Base-by-base conservation (phyloP, 1,139 yeast species). In the Nakaseomyces bracarensis region DNA sequence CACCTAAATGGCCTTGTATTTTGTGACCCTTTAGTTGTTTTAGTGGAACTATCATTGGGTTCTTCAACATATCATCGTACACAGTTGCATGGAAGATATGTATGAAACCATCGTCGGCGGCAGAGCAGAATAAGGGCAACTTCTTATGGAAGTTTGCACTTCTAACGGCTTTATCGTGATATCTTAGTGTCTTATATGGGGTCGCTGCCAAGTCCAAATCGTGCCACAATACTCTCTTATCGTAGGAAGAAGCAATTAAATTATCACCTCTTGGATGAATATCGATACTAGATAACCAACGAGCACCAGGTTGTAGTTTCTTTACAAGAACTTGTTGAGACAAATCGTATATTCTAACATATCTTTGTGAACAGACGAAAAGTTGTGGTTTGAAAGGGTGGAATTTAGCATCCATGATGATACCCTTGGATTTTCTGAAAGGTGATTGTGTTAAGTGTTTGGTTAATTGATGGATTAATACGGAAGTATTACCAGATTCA, bases 401-500 rank as follows among this genome's bases (percentile, higher is more conserved):
- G 77, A 91, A 91, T 65, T 82, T 83, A 49, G 96, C 96, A 62
- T 86, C 95, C 80, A 87, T 87, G 37, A 89, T 81, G 49, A 89
- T 81, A 50, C 99, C 99, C 69, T 85, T 85, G 29, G 95, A 77
- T 65, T 86, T 86, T 54, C 79, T 75, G 75, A 91, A 91, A 49
- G 99, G 99, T 14, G 96, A 84, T 68, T 91, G 99, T n/a, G 97
- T 82, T 48, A 82, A 73, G 68, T 91, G 98, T 65, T 87, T 87
- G 4, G 96, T 85, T 40, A 91, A 68, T 68, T 91, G 97, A 66
- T 91, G 99, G 51, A 91, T 86, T 46, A 93, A 71, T 35, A 91
- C 96, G 4, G 97, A 82, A 5, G 93, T 76, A 59, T 86, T 81
- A 47, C 85, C 86, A 43, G 86, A 82, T 46, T 84, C 91, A 38